Percentiles rank a stretch among this genome's conserved stretches.
Evolutionary conservation across 176 grass and related monocot species (phyloP).

Genomic region (Musa schizocarpa): DNA sequence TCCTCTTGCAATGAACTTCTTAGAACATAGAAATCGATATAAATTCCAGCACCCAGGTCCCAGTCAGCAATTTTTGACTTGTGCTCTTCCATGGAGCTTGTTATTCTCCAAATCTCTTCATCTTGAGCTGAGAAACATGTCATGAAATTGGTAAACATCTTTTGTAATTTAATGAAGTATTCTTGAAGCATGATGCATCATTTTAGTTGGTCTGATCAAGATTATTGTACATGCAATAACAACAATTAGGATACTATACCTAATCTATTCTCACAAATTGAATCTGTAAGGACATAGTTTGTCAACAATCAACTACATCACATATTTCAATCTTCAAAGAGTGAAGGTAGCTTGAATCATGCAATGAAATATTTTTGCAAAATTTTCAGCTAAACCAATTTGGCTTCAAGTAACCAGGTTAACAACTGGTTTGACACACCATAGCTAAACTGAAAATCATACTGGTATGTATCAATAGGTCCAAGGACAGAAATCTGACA

Average conservation of each 20-base stretch:
- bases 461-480: too few species aligned
- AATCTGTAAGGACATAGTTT: neutral
- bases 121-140: conserved; percentile 40
- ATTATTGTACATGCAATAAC: neutral
- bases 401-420: too few species aligned
- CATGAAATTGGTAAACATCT: conserved; percentile 2
- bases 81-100: conserved; percentile 61
- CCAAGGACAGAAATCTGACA: too few species aligned
- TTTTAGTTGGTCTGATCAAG: neutral
- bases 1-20: conserved; percentile 59
- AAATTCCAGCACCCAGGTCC: conserved; percentile 85
- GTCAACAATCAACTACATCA: neutral
- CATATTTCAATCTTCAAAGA: neutral
- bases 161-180: neutral
- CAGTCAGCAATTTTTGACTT: conserved; percentile 90
- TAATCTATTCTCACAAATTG: neutral
- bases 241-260: neutral
- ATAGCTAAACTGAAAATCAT: too few species aligned
- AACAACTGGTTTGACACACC: too few species aligned
- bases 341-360: neutral
- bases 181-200: neutral
- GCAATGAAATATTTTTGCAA: neutral
- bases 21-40: conserved; percentile 66
- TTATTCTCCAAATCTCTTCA: conserved; percentile 76
- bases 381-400: too few species aligned